Conservation (phyloP, 345 rosid genomes). For the Salix brachista region DNA sequence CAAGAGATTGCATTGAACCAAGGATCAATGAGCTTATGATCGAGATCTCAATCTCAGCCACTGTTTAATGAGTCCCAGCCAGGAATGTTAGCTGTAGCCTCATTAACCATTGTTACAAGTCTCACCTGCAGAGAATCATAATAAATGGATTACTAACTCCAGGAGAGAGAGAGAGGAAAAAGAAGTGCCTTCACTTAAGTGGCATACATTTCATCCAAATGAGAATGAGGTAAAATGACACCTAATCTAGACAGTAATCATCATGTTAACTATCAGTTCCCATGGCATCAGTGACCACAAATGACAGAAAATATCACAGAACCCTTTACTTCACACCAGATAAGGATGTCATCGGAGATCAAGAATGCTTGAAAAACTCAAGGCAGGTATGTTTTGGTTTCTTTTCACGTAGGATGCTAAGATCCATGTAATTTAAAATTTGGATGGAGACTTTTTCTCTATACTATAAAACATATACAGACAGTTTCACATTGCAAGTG, state of each 20-base stretch:
- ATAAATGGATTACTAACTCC: neutral
- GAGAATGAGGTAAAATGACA: neutral
- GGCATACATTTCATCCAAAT: neutral
- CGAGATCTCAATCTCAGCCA: constrained; percentile 18
- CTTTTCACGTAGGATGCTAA: neutral
- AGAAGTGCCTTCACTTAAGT: neutral
- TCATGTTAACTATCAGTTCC: neutral
- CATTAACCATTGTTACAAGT: constrained; percentile 63
- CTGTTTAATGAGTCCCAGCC: constrained; percentile 43
- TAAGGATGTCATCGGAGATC: neutral
- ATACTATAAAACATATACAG: neutral
- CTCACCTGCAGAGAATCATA: constrained; percentile 39
- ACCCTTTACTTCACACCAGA: neutral
- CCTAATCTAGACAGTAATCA: neutral
- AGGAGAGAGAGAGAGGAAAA: neutral
- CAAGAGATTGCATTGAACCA: constrained; percentile 3
- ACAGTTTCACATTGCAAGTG: neutral
- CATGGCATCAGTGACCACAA: neutral
- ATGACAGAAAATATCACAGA: neutral
- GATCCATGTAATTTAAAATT: neutral
- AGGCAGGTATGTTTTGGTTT: neutral
- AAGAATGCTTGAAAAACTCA: neutral
- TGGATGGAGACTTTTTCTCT: neutral
- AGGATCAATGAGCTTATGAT: neutral
- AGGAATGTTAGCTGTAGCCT: constrained; percentile 69